Conservation (phyloP, 306 rosid species). For the Gleditsia sinensis region DNA sequence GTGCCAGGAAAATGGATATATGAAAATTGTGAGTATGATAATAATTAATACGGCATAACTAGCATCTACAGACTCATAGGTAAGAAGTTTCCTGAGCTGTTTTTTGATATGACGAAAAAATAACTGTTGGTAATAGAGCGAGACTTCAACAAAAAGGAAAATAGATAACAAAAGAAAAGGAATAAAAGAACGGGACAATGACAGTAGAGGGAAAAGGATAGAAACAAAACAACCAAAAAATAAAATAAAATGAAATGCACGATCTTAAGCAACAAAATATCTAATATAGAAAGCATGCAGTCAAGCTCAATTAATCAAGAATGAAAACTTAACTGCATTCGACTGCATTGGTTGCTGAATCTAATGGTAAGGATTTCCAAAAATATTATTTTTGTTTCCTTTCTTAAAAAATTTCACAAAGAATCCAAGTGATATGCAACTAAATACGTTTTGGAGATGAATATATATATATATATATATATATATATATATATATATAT, state of each 20-base stretch:
- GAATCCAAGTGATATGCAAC: neutral
- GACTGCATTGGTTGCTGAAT: neutral
- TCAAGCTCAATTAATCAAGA: slow-evolving; percentile 16
- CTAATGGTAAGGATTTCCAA: slow-evolving; percentile 7
- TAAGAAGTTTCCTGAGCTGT: neutral
- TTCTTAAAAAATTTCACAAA: neutral
- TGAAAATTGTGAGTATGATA: neutral
- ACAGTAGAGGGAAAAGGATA: neutral
- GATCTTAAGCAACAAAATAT: neutral
- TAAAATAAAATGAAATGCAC: neutral
- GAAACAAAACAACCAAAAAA: too few species aligned
- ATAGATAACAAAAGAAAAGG: neutral
- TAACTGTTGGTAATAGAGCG: neutral
- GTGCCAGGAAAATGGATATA: neutral
- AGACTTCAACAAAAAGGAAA: neutral
- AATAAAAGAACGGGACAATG: neutral
- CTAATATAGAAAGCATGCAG: slow-evolving; percentile 3
- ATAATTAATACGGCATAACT: slow-evolving; percentile 13
- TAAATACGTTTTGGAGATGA: neutral
- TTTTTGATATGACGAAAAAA: neutral
- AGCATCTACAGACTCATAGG: neutral
- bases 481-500: too few species aligned
- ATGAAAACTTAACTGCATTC: slow-evolving; percentile 4
- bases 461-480: too few species aligned
- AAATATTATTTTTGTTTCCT: neutral